Evolutionary conservation across 2,329 filamentous ascomycete species (phyloP).

Genomic region (Fusarium sp.): DNA sequence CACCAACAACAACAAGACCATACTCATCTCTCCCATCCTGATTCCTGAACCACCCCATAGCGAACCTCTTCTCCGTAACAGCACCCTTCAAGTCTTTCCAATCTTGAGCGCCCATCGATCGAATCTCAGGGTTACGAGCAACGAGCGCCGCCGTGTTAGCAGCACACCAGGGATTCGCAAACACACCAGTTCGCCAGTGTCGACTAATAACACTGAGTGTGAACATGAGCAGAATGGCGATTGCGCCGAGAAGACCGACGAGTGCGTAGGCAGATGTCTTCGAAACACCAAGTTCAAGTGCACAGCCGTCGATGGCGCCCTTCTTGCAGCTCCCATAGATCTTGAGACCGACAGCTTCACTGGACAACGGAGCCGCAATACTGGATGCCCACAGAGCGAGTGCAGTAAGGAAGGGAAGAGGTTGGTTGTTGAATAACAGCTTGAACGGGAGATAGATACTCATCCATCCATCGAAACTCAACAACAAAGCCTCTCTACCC

Average conservation of each 20-base stretch:
- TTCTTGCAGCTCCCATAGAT: slow-evolving; percentile 30
- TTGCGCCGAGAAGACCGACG: slow-evolving; percentile 5
- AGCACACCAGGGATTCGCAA: slow-evolving; percentile 35
- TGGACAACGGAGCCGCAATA: slow-evolving; percentile 27
- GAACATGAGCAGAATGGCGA: slow-evolving; percentile 1
- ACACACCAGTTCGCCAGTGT: slow-evolving; percentile 32
- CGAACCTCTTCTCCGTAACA: slow-evolving; percentile 22
- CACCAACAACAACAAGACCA: slow-evolving; percentile 19
- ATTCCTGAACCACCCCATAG: slow-evolving; percentile 21
- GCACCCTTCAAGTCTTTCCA: slow-evolving; percentile 21
- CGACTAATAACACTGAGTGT: slow-evolving; percentile 26
- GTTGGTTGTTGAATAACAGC: slow-evolving; percentile 46
- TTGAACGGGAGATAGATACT: slow-evolving; percentile 48
- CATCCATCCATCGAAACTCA: slow-evolving; percentile 50
- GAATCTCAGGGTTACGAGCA: slow-evolving; percentile 28
- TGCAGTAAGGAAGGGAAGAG: slow-evolving; percentile 40
- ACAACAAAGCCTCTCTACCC: slow-evolving; percentile 52
- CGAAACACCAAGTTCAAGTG: slow-evolving; percentile 31
- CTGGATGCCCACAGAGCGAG: slow-evolving; percentile 12
- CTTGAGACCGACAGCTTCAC: slow-evolving; percentile 35
- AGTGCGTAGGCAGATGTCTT: slow-evolving; percentile 24
- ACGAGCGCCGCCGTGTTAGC: slow-evolving; percentile 30
- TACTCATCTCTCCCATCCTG: slow-evolving; percentile 25
- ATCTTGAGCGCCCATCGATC: slow-evolving; percentile 16
- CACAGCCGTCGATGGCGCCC: slow-evolving; percentile 29